Base-by-base conservation (phyloP, 2,329 filamentous ascomycete genomes). In the Paramyrothecium sp. region DNA sequence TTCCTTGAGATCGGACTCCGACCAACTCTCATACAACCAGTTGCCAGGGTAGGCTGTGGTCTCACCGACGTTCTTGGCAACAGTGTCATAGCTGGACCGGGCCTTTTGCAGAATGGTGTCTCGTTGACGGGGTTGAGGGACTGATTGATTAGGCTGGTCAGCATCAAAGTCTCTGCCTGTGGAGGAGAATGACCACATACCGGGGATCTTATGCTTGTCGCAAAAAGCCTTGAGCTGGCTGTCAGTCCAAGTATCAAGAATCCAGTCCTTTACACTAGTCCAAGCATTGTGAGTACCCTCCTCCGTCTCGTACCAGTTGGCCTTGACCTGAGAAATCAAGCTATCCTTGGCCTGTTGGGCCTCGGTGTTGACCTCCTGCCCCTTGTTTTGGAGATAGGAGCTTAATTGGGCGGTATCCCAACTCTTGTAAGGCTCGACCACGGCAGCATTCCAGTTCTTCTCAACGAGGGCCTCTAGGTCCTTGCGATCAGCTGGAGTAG, bases 191-290 rank as follows among this genome's bases (percentile, higher is more conserved):
- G 3, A 17, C 16, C 4, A 61, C 73, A 47, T 73, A 84, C 81
- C 81, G 57, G 92, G 91, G 67, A 99, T 92, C 61, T 84, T 84
- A 73, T 98, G 85, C 73, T 89, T 89, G 74, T 98, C 94, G 61
- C 92, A 89, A 76, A 98, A 98, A 2, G 90, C 79, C 82, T 98
- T 97, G 64, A 99, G 82, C 72, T 96, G 89, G 63, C 92, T 97
- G 57, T 98, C 94, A 63, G 89, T 88, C 91, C 93, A 97, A 58
- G 91, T 95, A 71, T 98, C 92, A 69, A 98, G 89, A 65, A 98
- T 90, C 95, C 95, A 98, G 67, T 94, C 89, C 74, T 90, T 91
- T 51, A 91, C 85, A 65, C 79, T 89, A 53, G 77, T 72, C 76
- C 90, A 93, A 22, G 90, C 87, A 50, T 89, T 81, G 60, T 90